phyloP scores from a whole-genome alignment of 2,329 filamentous ascomycete species.

The Fusarium floridanum region DNA sequence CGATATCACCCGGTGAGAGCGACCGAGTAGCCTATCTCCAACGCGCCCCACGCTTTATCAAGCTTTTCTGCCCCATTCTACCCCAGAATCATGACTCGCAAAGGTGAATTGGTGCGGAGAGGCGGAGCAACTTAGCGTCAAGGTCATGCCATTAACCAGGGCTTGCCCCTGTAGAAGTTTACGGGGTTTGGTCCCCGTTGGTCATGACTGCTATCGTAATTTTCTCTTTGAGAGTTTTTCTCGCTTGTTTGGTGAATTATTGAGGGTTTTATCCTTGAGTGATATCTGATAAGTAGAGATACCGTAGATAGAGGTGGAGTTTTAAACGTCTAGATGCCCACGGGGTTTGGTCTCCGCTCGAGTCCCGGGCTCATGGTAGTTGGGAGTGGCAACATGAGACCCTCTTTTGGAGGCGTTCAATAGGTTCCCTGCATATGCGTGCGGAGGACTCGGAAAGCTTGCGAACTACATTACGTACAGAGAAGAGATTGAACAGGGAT shows the following conservation, averaged over 20 bases:
- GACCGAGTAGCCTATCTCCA: background rate
- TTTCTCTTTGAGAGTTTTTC: background rate
- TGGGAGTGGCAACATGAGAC: background rate
- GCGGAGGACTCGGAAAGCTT: background rate
- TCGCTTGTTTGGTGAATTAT: background rate
- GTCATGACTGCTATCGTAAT: background rate
- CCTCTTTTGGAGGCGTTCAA: background rate
- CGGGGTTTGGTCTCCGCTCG: background rate
- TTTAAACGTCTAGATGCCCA: background rate
- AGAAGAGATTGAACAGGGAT: background rate
- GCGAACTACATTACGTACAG: background rate
- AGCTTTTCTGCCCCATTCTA: background rate
- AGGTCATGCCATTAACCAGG: background rate
- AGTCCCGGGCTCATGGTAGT: background rate
- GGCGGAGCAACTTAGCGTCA: background rate
- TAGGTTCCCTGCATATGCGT: background rate
- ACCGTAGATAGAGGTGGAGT: background rate
- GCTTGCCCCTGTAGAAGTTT: background rate
- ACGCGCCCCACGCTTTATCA: background rate
- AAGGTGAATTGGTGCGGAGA: background rate
- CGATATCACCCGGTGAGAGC: background rate
- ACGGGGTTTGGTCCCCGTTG: background rate
- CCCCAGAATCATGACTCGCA: conserved; percentile 1
- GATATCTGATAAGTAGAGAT: background rate
- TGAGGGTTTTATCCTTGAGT: background rate